A percentile compares a stretch with the other conserved stretches of the same genome.
These are phyloP conservation scores for Zygosaccharomyces sapae DNA, from an alignment of 1,139 yeast species.

Conservation along the genomic window DNA sequence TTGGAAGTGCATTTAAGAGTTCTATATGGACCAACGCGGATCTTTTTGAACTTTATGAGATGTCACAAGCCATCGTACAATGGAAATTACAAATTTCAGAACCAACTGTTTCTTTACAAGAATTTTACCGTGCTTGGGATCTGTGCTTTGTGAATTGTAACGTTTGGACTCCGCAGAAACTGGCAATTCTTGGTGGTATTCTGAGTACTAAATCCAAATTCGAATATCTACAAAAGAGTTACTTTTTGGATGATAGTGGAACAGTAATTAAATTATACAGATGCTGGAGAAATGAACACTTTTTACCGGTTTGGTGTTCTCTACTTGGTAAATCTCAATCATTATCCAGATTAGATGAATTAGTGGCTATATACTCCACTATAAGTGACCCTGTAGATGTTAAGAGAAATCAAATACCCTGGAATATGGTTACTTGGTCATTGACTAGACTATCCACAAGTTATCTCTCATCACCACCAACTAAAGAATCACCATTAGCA, in stretches of 20 bases:
- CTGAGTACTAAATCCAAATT: conserved; percentile 22
- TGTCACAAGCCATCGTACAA: conserved; percentile 23
- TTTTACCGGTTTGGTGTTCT: conserved; percentile 26
- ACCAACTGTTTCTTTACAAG: conserved; percentile 24
- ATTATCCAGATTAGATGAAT: conserved; percentile 3
- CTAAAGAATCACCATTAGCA: conserved; percentile 2
- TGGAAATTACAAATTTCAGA: conserved; percentile 35
- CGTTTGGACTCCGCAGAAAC: conserved; percentile 24
- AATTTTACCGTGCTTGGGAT: conserved; percentile 29
- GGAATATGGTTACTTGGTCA: conserved; percentile 18
- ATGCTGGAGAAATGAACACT: conserved; percentile 22
- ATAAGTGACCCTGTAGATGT: conserved; percentile 13
- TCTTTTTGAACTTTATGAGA: conserved; percentile 19
- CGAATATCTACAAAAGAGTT: conserved; percentile 17
- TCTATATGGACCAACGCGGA: conserved; percentile 14
- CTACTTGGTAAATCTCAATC: conserved; percentile 10
- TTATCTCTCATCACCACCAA: conserved; percentile 12
- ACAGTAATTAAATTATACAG: conserved; percentile 15
- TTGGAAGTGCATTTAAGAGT: conserved; percentile 19
- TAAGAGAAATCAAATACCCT: conserved; percentile 13
- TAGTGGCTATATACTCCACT: conserved; percentile 18
- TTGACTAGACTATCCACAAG: conserved; percentile 14
- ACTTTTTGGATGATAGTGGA: conserved; percentile 28
- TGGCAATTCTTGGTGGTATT: conserved; percentile 29
- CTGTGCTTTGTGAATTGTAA: conserved; percentile 14